Conservation (phyloP, 768 basidiomycete genomes). For the Gymnopilus dilepis region DNA sequence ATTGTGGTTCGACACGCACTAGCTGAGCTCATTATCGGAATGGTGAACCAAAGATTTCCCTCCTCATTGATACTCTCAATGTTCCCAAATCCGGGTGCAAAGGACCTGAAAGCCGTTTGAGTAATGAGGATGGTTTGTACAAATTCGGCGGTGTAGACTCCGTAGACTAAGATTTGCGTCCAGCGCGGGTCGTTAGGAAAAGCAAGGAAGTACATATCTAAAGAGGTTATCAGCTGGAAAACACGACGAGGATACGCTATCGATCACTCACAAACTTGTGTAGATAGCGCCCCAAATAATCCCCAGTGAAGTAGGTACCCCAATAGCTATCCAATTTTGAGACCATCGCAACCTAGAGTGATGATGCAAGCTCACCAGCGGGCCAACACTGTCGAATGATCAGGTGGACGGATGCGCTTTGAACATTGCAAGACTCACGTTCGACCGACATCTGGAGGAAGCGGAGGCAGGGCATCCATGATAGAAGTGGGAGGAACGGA, state of each 20-base stretch:
- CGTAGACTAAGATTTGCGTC: conserved; percentile 26
- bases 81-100: conserved; percentile 31
- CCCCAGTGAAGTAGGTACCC: conserved; percentile 18
- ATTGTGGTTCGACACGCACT: conserved; percentile 14
- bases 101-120: conserved; percentile 27
- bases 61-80: conserved; percentile 21
- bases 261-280: conserved; percentile 27
- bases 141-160: conserved; percentile 19
- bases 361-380: neutral
- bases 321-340: conserved; percentile 2
- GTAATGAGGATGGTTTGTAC: conserved; percentile 25
- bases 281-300: conserved; percentile 14
- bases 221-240: neutral
- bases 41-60: conserved; percentile 28
- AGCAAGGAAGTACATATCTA: conserved; percentile 33
- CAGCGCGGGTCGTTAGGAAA: conserved; percentile 30
- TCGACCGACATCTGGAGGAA: conserved; percentile 3
- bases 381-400: neutral
- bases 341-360: neutral
- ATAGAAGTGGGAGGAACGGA: neutral
- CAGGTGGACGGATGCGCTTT: no score
- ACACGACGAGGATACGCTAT: neutral
- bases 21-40: conserved; percentile 26
- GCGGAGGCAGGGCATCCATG: neutral
- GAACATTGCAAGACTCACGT: conserved; percentile 1